Base-by-base conservation (phyloP, 2,329 filamentous ascomycete species). In the Volutella citrinella region DNA sequence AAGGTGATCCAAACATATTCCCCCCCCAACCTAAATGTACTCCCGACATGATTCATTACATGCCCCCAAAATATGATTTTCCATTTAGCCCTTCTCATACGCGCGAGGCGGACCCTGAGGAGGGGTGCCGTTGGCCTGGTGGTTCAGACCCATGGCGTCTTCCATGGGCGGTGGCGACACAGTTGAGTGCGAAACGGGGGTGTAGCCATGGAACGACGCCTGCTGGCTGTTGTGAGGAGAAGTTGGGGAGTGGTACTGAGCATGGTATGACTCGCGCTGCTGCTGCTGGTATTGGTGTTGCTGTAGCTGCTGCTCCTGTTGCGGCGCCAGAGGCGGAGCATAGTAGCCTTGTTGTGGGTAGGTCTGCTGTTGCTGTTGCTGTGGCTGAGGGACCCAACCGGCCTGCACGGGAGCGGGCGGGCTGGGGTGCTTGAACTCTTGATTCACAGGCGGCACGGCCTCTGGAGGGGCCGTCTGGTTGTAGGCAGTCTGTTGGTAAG, bases 111-210 rank as follows among this genome's bases (percentile, higher is more conserved):
- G 20, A 5, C 23, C 30, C 18, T 43, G 44, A 2, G 51, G 49
- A 13, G 47, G 42, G 3, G 38, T 48, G 4, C 56, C 57, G 16
- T 60, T 48, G 2, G 57, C 57, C 33, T 60, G 57, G 32, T 60
- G 54, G 21, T 60, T 49, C 4, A 58, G 21, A 1, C 55, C 56
- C 47, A 59, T 52, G 6, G 45, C 38, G 24, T 57, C 55, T 17
- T 55, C 51, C 15, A 57, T 52, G 2, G 53, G 38, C 6, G 52
- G 51, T 4, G 51, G 54, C 6, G 51, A 44, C 6, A 27, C 25
- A 10, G 31, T 27, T 4, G n/a, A n/a, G n/a, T 39, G 35, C 1
- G 34, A 34, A 19, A 30, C 23, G 2, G 34, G 34, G 10, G 39
- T n/a, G n/a, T n/a, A n/a, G n/a, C n/a, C n/a, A n/a, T n/a, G 26